phyloP scores from a whole-genome alignment of 768 basidiomycete species.

The Suillus bovinus region DNA sequence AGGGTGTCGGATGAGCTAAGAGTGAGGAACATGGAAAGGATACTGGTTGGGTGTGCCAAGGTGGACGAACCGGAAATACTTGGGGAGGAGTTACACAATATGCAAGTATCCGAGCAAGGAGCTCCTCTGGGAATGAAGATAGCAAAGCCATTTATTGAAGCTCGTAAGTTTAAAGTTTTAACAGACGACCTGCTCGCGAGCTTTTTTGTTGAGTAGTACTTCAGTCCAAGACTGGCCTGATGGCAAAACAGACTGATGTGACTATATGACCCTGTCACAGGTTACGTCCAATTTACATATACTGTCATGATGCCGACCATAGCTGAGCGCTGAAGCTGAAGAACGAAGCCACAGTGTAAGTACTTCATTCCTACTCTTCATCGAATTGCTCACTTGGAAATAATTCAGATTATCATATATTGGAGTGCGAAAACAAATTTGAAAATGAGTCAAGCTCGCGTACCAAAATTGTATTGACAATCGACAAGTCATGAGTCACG shows the following conservation, averaged over 20 bases:
- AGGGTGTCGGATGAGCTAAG: slow-evolving; percentile 9
- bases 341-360: too few species aligned
- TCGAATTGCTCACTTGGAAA: too few species aligned
- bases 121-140: slow-evolving; percentile 40
- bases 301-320: too few species aligned
- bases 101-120: slow-evolving; percentile 48
- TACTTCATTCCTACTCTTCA: too few species aligned
- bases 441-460: too few species aligned
- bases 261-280: too few species aligned
- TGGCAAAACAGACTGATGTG: neutral
- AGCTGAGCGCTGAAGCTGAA: too few species aligned
- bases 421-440: too few species aligned
- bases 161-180: neutral
- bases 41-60: slow-evolving; percentile 23
- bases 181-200: neutral
- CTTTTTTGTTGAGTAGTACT: neutral
- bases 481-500: too few species aligned
- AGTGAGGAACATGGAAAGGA: slow-evolving; percentile 12
- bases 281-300: too few species aligned
- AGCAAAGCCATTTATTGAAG: slow-evolving; percentile 16
- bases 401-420: too few species aligned
- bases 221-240: neutral
- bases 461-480: too few species aligned
- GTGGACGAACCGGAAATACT: slow-evolving; percentile 21
- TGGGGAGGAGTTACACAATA: slow-evolving; percentile 29